Evolutionary conservation across 179 eudicot species (phyloP).

Genomic region (Beta corolliflora): DNA sequence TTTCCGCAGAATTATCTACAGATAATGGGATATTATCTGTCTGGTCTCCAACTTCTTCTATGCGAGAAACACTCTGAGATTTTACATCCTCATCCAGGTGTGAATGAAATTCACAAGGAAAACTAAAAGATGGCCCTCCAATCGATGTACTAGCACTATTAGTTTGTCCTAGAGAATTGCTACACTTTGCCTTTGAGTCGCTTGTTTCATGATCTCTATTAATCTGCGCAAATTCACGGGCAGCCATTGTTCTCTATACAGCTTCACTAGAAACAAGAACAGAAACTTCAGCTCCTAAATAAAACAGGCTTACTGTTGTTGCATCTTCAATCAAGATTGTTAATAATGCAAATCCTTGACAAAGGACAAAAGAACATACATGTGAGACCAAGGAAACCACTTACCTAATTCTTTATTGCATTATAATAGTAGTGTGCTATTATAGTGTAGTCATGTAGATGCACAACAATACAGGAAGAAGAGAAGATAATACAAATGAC

Average conservation of each 20-base stretch:
- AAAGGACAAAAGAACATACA: not conserved
- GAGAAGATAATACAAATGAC: not conserved
- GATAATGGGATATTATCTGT: slow-evolving; percentile 2
- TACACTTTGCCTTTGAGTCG: slow-evolving; percentile 30
- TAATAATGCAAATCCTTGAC: not conserved
- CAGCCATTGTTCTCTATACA: slow-evolving; percentile 16
- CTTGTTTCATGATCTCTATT: slow-evolving; percentile 37
- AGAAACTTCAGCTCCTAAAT: not conserved
- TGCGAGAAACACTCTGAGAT: not conserved
- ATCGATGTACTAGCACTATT: slow-evolving; percentile 28
- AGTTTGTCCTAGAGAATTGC: slow-evolving; percentile 35
- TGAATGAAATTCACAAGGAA: not conserved
- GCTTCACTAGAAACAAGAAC: slow-evolving; percentile 9
- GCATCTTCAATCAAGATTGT: not conserved
- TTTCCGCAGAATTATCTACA: slow-evolving; percentile 12
- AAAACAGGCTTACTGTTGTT: not conserved
- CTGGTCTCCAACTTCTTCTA: slow-evolving; percentile 13
- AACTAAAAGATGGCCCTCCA: slow-evolving; percentile 5
- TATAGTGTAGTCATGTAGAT: not conserved
- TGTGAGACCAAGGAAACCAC: not conserved
- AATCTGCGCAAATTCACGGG: slow-evolving; percentile 18
- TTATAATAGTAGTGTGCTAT: not conserved
- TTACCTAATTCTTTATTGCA: not conserved
- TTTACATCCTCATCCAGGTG: not conserved
- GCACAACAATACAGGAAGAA: not conserved